Evolutionary conservation across 257 asterid genomes (phyloP).

Genomic region (Nemophila menziesii): DNA sequence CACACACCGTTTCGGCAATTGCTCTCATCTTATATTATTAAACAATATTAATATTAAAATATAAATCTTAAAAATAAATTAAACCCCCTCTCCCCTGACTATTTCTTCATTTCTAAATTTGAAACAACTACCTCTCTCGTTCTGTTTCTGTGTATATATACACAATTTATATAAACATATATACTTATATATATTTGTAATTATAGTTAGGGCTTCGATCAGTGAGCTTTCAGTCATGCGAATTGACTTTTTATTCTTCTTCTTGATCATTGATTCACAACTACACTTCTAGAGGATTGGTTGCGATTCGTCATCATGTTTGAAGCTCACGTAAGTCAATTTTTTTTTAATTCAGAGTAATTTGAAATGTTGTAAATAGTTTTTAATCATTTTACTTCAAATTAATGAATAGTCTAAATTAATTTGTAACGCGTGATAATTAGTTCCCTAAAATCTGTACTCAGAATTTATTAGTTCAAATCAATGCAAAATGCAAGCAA

Average conservation of each 20-base stretch:
- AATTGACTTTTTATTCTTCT: neutral
- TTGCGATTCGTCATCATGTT: constrained; percentile 24
- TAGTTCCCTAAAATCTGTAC: neutral
- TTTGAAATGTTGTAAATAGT: neutral
- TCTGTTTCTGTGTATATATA: neutral
- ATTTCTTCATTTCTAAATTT: neutral
- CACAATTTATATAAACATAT: neutral
- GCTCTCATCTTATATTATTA: neutral
- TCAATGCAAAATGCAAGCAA: neutral
- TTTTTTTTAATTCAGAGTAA: neutral
- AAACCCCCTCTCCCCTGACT: neutral
- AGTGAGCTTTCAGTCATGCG: neutral
- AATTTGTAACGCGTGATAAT: neutral
- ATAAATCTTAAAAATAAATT: neutral
- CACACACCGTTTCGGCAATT: neutral
- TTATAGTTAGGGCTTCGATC: neutral
- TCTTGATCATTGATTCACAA: constrained; percentile 8
- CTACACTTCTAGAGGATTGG: constrained; percentile 4
- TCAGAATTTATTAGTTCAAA: neutral
- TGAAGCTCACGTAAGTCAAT: constrained; percentile 39
- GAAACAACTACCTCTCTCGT: too few species aligned
- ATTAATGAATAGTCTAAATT: neutral
- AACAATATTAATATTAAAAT: neutral
- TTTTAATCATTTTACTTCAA: neutral
- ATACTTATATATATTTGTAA: neutral